A percentile compares a stretch with the other conserved stretches of the same genome.
These are phyloP conservation scores for Phytophthora nicotianae DNA, from an alignment of 352 stramenopile species.

Conservation along the genomic window DNA sequence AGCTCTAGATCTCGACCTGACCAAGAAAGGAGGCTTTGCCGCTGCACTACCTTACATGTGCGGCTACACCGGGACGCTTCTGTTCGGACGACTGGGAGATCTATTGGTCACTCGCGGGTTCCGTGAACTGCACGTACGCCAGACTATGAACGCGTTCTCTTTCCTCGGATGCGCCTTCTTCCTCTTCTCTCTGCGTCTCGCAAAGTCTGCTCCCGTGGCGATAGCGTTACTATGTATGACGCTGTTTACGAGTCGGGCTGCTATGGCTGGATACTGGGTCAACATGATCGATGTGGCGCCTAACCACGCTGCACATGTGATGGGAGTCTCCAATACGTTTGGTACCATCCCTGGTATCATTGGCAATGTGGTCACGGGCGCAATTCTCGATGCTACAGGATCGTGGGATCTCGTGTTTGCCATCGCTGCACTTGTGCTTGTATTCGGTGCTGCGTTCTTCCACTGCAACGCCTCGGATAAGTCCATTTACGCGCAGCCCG, in stretches of 20 bases:
- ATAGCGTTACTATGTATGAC: conserved; percentile 76
- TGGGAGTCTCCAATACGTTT: conserved; percentile 89
- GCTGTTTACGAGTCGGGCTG: conserved; percentile 76
- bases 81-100: conserved; percentile 76
- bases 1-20: conserved; percentile 76
- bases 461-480: conserved; percentile 79
- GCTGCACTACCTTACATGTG: conserved; percentile 81
- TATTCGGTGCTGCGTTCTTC: conserved; percentile 77
- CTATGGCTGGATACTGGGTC: conserved; percentile 86
- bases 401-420: conserved; percentile 86
- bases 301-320: conserved; percentile 81
- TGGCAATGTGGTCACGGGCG: conserved; percentile 84
- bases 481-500: conserved; percentile 57
- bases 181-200: conserved; percentile 75
- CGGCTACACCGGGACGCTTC: conserved; percentile 74
- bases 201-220: conserved; percentile 51
- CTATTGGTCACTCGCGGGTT: conserved; percentile 63
- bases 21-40: conserved; percentile 63
- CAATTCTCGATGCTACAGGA: conserved; percentile 73
- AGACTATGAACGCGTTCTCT: conserved; percentile 76
- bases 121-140: conserved; percentile 77
- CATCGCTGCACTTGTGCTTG: conserved; percentile 72
- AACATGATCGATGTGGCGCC: conserved; percentile 91
- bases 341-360: conserved; percentile 85
- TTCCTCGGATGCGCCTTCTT: conserved; percentile 78